A percentile compares a stretch with the other conserved stretches of the same genome.
phyloP scores from a whole-genome alignment of 345 rosid genomes.

The Eutrema yunnanense region DNA sequence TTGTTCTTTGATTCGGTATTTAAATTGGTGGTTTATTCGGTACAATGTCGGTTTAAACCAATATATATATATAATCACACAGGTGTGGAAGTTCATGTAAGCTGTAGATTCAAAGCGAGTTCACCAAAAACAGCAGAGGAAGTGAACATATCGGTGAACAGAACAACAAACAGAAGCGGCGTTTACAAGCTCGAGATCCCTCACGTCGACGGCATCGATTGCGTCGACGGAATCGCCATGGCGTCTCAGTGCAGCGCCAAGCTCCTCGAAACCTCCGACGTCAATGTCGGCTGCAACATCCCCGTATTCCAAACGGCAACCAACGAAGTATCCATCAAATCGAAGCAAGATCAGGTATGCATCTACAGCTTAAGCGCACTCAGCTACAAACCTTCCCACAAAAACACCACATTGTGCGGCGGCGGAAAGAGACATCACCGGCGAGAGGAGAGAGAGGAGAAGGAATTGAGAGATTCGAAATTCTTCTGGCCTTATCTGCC shows the following conservation, averaged over 20 bases:
- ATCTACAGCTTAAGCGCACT: slow-evolving; percentile 76
- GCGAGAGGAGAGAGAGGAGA: slow-evolving; percentile 31
- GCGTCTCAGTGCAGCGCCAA: slow-evolving; percentile 53
- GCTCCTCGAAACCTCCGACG: slow-evolving; percentile 46
- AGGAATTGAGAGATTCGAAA: slow-evolving; percentile 44
- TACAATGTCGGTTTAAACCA: slow-evolving; percentile 1
- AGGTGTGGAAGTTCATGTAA: slow-evolving; percentile 71
- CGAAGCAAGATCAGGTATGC: slow-evolving; percentile 71
- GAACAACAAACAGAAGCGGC: slow-evolving; percentile 64
- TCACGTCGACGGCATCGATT: slow-evolving; percentile 70
- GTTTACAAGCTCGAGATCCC: slow-evolving; percentile 68
- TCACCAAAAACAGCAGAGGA: slow-evolving; percentile 63
- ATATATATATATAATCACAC: background rate
- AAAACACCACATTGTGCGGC: slow-evolving; percentile 44
- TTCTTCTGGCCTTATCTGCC: slow-evolving; percentile 53
- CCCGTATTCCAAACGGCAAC: slow-evolving; percentile 51
- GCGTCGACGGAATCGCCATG: slow-evolving; percentile 59
- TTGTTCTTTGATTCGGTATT: background rate
- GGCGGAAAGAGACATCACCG: slow-evolving; percentile 8
- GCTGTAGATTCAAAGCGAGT: slow-evolving; percentile 66
- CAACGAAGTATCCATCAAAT: slow-evolving; percentile 62
- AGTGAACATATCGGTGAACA: slow-evolving; percentile 63
- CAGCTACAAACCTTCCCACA: slow-evolving; percentile 55
- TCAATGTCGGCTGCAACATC: slow-evolving; percentile 37
- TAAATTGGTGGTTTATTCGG: background rate